Evolutionary conservation across 2,329 filamentous ascomycete species (phyloP).

Genomic region (Cylindrodendrum hubeiense): DNA sequence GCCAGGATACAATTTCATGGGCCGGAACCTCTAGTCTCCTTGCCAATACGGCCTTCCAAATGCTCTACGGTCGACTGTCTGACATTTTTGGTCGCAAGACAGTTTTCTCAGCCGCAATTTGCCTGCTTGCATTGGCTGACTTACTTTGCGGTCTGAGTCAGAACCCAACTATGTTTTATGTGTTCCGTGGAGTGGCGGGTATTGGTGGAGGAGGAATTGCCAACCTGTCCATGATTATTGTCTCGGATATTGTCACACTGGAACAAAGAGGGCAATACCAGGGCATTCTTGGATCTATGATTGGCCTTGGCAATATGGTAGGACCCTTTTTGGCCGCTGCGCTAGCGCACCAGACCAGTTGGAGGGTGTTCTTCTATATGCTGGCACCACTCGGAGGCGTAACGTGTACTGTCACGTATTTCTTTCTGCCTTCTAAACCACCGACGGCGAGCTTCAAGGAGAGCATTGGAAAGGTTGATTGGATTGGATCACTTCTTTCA

Average conservation of each 20-base stretch:
- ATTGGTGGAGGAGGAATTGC: conserved; percentile 73
- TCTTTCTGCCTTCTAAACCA: conserved; percentile 65
- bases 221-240: conserved; percentile 71
- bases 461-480: conserved; percentile 69
- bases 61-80: conserved; percentile 72
- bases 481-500: conserved; percentile 65
- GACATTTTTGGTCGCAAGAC: conserved; percentile 72
- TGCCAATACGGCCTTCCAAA: conserved; percentile 72
- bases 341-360: conserved; percentile 52
- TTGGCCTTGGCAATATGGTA: conserved; percentile 56
- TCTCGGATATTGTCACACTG: conserved; percentile 70
- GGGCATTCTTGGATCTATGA: conserved; percentile 55
- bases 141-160: conserved; percentile 69
- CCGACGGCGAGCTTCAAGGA: conserved; percentile 59
- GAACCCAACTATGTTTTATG: conserved; percentile 69
- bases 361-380: conserved; percentile 59
- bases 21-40: conserved; percentile 65
- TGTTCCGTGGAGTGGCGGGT: conserved; percentile 70
- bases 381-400: conserved; percentile 63
- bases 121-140: conserved; percentile 66
- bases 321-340: conserved; percentile 58
- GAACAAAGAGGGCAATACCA: conserved; percentile 69
- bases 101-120: conserved; percentile 66
- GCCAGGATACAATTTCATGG: conserved; percentile 65
- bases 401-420: conserved; percentile 58